Evolutionary conservation across 2,329 filamentous ascomycete species (phyloP).

Genomic region (Lachnellula arida): DNA sequence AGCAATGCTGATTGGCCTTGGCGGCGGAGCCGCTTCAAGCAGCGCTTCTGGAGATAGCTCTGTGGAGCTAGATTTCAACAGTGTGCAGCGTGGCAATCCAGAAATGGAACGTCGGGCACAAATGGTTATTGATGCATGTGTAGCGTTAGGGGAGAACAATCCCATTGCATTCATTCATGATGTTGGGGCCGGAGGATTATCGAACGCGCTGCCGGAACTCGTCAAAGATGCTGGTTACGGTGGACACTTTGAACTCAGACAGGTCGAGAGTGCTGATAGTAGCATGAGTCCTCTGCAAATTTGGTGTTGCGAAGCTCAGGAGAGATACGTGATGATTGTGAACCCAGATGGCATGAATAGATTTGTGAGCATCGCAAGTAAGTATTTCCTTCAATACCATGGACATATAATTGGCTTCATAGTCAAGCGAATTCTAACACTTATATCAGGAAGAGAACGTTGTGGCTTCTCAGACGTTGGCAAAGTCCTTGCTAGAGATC

Average conservation of each 20-base stretch:
- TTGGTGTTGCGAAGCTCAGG: slow-evolving; percentile 96
- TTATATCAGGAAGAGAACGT: slow-evolving; percentile 63
- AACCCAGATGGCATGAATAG: slow-evolving; percentile 74
- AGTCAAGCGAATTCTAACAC: slow-evolving; percentile 2
- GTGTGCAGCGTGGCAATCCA: slow-evolving; percentile 93
- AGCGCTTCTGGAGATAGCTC: slow-evolving; percentile 83
- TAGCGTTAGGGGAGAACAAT: slow-evolving; percentile 74
- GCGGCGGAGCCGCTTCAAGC: slow-evolving; percentile 91
- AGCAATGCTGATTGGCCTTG: slow-evolving; percentile 95
- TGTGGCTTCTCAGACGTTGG: slow-evolving; percentile 93
- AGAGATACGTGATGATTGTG: slow-evolving; percentile 89
- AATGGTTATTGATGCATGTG: slow-evolving; percentile 96
- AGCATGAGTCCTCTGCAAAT: slow-evolving; percentile 96
- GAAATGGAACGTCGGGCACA: slow-evolving; percentile 94
- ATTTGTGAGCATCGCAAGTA: slow-evolving; percentile 62
- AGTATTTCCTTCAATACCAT: slow-evolving; percentile 22
- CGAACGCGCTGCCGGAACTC: slow-evolving; percentile 77
- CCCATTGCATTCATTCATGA: slow-evolving; percentile 98
- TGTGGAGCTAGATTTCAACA: slow-evolving; percentile 92
- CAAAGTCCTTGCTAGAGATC: slow-evolving; percentile 59
- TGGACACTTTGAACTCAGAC: slow-evolving; percentile 88
- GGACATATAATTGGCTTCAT: neutral
- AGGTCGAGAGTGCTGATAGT: slow-evolving; percentile 83
- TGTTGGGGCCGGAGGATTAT: slow-evolving; percentile 87
- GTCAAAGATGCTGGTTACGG: slow-evolving; percentile 90